Evolutionary conservation across 2,329 filamentous ascomycete species (phyloP).

Genomic region (Zymoseptoria brevis): DNA sequence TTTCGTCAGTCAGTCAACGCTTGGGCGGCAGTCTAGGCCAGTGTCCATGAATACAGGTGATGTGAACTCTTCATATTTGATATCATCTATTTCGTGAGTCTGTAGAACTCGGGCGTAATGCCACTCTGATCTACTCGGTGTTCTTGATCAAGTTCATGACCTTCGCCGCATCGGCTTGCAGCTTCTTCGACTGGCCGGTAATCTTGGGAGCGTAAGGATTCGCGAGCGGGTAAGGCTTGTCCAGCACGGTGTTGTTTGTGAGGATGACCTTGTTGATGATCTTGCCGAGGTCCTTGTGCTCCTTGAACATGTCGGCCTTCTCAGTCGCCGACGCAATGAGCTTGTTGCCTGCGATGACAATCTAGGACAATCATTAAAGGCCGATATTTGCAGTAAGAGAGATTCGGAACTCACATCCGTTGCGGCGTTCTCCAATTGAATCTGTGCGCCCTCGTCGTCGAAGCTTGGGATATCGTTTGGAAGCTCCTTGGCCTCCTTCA

Average conservation of each 20-base stretch:
- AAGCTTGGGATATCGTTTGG: constrained; percentile 15
- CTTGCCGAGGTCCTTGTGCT: constrained; percentile 15
- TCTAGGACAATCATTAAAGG: constrained; percentile 1
- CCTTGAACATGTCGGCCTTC: constrained; percentile 14
- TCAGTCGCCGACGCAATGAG: constrained; percentile 12
- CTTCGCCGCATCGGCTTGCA: constrained; percentile 6
- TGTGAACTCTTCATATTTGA: neutral
- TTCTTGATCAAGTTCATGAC: neutral
- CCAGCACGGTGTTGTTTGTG: constrained; percentile 11
- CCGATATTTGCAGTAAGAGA: neutral
- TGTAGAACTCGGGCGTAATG: neutral
- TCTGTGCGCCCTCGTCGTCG: constrained; percentile 16
- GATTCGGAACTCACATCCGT: constrained; percentile 5
- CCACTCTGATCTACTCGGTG: neutral
- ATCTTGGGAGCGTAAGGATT: constrained; percentile 17
- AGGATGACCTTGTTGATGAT: constrained; percentile 17
- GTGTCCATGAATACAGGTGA: neutral
- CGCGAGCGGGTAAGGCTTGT: constrained; percentile 14
- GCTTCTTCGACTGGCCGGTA: constrained; percentile 14
- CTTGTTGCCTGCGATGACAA: constrained; percentile 14
- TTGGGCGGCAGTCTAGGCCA: no score
- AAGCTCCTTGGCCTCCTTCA: constrained; percentile 13
- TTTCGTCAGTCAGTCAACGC: no score
- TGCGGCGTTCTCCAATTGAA: constrained; percentile 16
- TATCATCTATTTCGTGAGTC: neutral